Conservation (phyloP, 2,329 filamentous ascomycete species). For the Calonectria crousiana region DNA sequence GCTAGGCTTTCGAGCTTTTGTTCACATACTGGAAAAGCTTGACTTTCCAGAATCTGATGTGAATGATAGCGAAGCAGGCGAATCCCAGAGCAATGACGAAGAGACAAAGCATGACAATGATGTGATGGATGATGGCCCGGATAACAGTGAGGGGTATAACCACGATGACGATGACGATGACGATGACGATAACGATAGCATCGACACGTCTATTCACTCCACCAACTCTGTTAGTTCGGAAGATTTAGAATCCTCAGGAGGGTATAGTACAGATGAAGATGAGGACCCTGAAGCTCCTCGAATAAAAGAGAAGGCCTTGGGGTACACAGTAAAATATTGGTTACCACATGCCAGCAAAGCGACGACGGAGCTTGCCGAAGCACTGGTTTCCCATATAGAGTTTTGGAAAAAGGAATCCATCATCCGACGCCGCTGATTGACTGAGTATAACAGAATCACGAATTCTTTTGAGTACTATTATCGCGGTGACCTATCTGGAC, state of each 20-base stretch:
- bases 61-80: no score
- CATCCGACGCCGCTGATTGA: constrained; percentile 54
- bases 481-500: constrained; percentile 46
- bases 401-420: constrained; percentile 54
- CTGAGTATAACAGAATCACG: constrained; percentile 49
- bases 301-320: constrained; percentile 35
- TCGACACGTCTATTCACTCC: no score
- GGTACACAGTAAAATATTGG: constrained; percentile 57
- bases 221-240: no score
- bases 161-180: constrained; percentile 32
- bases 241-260: no score
- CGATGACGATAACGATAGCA: no score
- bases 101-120: no score
- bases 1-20: constrained; percentile 52
- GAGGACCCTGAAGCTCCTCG: constrained; percentile 41
- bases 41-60: constrained; percentile 45
- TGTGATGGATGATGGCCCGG: no score
- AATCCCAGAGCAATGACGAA: no score
- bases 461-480: constrained; percentile 47
- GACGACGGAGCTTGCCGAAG: constrained; percentile 56
- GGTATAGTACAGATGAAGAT: no score
- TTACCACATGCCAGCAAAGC: constrained; percentile 56
- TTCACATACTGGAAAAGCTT: constrained; percentile 51
- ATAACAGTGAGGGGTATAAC: not conserved
- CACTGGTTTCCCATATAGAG: constrained; percentile 51